Conservation (phyloP, 768 basidiomycete genomes). For the Serendipita sp. region DNA sequence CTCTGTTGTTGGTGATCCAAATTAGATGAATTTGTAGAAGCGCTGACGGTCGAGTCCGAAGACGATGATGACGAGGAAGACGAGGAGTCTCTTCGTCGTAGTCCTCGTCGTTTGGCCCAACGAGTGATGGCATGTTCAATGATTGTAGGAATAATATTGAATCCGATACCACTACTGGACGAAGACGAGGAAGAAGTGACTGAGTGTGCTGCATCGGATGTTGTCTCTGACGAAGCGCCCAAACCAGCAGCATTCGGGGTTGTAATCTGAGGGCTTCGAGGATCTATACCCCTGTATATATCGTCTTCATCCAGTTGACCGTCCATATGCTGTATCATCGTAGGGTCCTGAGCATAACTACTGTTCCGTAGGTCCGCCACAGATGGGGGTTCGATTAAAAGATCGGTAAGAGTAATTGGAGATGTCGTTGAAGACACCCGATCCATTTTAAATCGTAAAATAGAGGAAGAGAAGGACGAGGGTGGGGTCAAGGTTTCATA, state of each 20-base stretch:
- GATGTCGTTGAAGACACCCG: neutral
- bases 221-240: neutral
- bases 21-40: neutral
- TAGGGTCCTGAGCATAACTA: neutral
- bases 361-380: neutral
- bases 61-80: slow-evolving; percentile 30
- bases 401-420: neutral
- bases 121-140: slow-evolving; percentile 55
- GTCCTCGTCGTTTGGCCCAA: slow-evolving; percentile 37
- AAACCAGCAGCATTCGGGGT: neutral
- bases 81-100: slow-evolving; percentile 22
- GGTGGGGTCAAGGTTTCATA: no score
- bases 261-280: neutral
- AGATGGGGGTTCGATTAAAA: neutral
- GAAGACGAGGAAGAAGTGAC: neutral
- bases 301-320: neutral
- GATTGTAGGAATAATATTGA: slow-evolving; percentile 20
- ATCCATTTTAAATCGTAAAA: neutral
- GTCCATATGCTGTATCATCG: neutral
- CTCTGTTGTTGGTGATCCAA: slow-evolving; percentile 10
- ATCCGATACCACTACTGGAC: neutral
- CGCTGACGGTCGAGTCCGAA: slow-evolving; percentile 16
- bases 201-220: neutral
- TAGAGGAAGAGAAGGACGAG: no score
- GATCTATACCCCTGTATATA: neutral